These are phyloP conservation scores for Trichoderma brevicompactum DNA, from an alignment of 2,329 filamentous ascomycete genomes.

Conservation along the genomic window DNA sequence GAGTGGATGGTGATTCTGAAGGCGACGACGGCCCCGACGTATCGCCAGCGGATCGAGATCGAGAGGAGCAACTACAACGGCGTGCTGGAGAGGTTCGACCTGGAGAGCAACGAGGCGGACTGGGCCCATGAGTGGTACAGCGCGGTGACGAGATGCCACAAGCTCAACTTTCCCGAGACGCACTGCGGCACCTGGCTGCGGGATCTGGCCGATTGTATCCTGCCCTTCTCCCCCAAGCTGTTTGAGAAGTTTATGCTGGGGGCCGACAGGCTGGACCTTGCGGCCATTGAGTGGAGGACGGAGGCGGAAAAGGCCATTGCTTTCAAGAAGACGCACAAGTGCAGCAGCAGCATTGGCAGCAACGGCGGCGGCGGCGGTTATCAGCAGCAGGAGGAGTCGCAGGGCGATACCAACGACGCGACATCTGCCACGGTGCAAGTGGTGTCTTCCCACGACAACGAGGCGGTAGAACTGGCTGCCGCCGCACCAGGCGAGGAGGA, in stretches of 20 bases:
- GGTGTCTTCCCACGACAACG: not conserved
- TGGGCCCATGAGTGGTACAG: slow-evolving; percentile 28
- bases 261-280: slow-evolving; percentile 22
- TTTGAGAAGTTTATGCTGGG: slow-evolving; percentile 24
- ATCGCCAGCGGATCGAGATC: slow-evolving; percentile 23
- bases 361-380: not conserved
- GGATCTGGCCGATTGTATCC: slow-evolving; percentile 17
- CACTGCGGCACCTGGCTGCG: slow-evolving; percentile 27
- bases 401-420: not conserved
- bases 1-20: slow-evolving; percentile 18
- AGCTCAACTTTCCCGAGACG: slow-evolving; percentile 23
- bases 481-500: slow-evolving; percentile 9
- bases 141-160: slow-evolving; percentile 23
- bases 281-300: slow-evolving; percentile 25
- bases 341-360: not conserved
- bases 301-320: slow-evolving; percentile 20
- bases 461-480: slow-evolving; percentile 14
- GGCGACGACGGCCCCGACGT: slow-evolving; percentile 20
- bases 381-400: not conserved
- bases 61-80: slow-evolving; percentile 21
- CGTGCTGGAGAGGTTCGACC: slow-evolving; percentile 22
- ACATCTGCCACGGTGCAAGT: not conserved
- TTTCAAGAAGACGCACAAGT: slow-evolving; percentile 8
- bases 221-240: slow-evolving; percentile 13
- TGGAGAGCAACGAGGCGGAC: slow-evolving; percentile 10